Base-by-base conservation (phyloP, 139 green algal genomes). In the Picochlorum costavermella region DNA sequence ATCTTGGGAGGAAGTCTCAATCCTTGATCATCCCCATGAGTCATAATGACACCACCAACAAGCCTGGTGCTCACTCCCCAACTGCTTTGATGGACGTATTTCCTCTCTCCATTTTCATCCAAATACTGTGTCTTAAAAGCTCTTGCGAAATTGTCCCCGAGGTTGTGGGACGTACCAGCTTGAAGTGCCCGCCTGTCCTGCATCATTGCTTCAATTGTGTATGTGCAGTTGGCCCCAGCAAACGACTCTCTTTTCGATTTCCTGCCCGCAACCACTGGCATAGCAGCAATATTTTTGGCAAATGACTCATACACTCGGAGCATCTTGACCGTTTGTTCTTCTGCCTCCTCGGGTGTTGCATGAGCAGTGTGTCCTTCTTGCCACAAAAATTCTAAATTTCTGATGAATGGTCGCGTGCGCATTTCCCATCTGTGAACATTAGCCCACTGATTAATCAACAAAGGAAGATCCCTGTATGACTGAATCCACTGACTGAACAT, bases 181-280 rank as follows among this genome's bases (percentile, higher is more conserved):
- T 95, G 85, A 73, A 95, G 83, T 14, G 94, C 94, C 16, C 70
- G 71, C 13, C 71, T 70, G 69, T 99, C 94, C 2, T 88, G 85
- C 94, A 98, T 98, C 94, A 99, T 99, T 9, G 87, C 94, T 73
- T 99, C 94, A 43, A 99, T 99, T 6, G 94, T 99, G 77, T 95
- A 97, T 2, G 94, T 99, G 33, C 55, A 57, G 56, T 94, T 81
- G 16, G 94, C 94, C 1, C 93, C 92, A 64, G 76, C 77, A 73
- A 85, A 88, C 11, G 83, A 90, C 79, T 99, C 94, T 14, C 88
- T 74, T 6, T 77, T 74, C 11, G 80, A 92, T 80, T 99, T 99
- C 60, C 91, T 83, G 0, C 94, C 93, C 3, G 82, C 74, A 16
- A 99, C 75, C 29, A 99, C 94, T 0, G 94, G 94, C 69, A 99